A percentile compares a stretch with the other conserved stretches of the same genome.
Conservation (phyloP, 2,329 filamentous ascomycete species). For the Colletotrichum shisoi region DNA sequence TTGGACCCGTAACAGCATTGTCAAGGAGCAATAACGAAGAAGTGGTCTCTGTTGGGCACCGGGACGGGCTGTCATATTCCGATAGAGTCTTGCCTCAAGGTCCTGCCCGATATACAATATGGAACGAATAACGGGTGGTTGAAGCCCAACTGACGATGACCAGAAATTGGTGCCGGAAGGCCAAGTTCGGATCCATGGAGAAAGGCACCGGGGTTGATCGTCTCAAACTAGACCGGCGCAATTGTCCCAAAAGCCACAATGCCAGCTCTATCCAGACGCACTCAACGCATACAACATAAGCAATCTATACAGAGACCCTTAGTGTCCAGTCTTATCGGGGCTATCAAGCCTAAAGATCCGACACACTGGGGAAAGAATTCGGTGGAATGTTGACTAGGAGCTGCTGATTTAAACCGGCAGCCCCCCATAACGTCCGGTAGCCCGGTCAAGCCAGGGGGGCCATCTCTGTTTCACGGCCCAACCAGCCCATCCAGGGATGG, state of each 20-base stretch:
- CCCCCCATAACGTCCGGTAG: conserved; percentile 13
- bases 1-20: not conserved
- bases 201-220: not conserved
- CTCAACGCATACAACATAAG: conserved; percentile 5
- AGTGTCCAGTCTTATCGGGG: not conserved
- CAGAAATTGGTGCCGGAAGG: not conserved
- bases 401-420: conserved; percentile 22
- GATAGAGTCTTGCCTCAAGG: not conserved
- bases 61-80: not conserved
- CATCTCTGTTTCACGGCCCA: conserved; percentile 17
- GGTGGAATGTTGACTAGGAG: conserved; percentile 21
- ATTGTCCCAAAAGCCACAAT: conserved; percentile 5
- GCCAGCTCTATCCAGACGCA: not conserved
- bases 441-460: conserved; percentile 22
- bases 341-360: not conserved
- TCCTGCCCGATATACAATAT: not conserved
- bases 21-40: not conserved
- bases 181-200: not conserved
- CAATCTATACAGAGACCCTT: conserved; percentile 9
- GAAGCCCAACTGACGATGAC: conserved; percentile 21
- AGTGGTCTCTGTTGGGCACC: not conserved
- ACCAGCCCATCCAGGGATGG: conserved; percentile 5
- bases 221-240: conserved; percentile 7
- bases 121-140: not conserved
- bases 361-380: not conserved